Percentiles rank a stretch among this genome's conserved stretches.
Conservation (phyloP, 2,329 filamentous ascomycete species). For the Talaromyces pinophilus region DNA sequence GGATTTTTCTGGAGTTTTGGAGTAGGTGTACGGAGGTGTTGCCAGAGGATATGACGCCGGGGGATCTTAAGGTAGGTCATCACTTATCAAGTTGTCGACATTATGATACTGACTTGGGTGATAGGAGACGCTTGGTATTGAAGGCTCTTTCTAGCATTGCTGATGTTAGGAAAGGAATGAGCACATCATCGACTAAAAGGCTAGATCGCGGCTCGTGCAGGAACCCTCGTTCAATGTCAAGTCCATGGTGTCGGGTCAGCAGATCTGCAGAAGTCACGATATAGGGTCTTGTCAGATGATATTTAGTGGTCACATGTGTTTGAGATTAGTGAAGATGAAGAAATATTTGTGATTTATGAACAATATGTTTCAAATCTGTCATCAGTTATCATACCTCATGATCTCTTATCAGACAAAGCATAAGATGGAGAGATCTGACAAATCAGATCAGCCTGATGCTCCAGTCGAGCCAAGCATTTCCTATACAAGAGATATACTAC, state of each 20-base stretch:
- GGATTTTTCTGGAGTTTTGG: constrained; percentile 56
- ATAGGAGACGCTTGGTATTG: constrained; percentile 20
- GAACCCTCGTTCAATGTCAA: neutral
- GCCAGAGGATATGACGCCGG: constrained; percentile 49
- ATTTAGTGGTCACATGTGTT: constrained; percentile 1
- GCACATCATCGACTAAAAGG: neutral
- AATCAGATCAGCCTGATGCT: neutral
- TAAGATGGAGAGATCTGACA: neutral
- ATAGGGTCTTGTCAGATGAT: constrained; percentile 3
- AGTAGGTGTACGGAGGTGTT: constrained; percentile 50
- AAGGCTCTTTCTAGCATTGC: constrained; percentile 13
- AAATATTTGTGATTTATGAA: neutral
- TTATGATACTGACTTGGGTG: neutral
- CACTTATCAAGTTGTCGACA: neutral
- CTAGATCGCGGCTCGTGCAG: neutral
- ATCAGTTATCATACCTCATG: neutral
- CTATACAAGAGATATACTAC: neutral
- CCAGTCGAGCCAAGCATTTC: neutral
- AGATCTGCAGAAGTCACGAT: constrained; percentile 2
- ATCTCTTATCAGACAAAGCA: constrained; percentile 1
- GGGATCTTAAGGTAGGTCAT: constrained; percentile 53
- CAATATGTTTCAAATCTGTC: neutral
- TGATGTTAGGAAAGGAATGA: neutral
- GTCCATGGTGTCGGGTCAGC: constrained; percentile 5
- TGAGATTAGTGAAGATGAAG: neutral